Conservation (phyloP, 1,139 yeast species). For the Blastobotrys aristatus region DNA sequence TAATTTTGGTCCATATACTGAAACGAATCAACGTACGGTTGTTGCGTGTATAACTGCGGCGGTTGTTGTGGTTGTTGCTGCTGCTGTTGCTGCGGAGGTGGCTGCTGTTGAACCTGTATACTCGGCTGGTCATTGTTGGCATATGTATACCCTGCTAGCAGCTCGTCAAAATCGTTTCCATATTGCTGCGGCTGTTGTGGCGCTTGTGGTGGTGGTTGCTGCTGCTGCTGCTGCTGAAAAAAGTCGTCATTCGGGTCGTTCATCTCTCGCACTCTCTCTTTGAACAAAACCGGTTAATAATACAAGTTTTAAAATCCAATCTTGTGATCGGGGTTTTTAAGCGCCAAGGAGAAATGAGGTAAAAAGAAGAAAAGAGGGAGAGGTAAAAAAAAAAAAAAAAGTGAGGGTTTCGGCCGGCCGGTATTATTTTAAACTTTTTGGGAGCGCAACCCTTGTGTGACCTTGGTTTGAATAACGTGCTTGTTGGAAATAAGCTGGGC, state of each 20-base stretch:
- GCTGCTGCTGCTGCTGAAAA: conserved; percentile 5
- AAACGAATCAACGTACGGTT: not conserved
- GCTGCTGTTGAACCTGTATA: not conserved
- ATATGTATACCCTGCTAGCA: conserved; percentile 8
- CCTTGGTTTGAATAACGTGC: no score
- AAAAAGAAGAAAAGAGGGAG: no score
- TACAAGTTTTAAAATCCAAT: no score
- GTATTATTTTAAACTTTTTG: no score
- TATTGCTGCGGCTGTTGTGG: not conserved
- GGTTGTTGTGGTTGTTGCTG: not conserved
- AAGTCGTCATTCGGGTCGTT: conserved; percentile 2
- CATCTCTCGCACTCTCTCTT: no score
- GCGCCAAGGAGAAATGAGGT: no score
- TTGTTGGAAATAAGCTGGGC: no score
- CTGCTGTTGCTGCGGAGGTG: not conserved
- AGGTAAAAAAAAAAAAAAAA: no score
- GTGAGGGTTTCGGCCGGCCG: no score
- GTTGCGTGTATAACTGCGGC: conserved; percentile 8
- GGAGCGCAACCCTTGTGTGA: no score
- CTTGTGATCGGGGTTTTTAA: no score
- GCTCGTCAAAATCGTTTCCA: conserved; percentile 7
- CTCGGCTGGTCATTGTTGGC: not conserved
- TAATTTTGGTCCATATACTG: conserved; percentile 1
- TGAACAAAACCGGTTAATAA: not conserved
- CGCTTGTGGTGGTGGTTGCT: not conserved